Evolutionary conservation across 176 grass and related monocot species (phyloP), one percentile per base, ranked within the genome.

Genomic region (Oryza nivara): DNA sequence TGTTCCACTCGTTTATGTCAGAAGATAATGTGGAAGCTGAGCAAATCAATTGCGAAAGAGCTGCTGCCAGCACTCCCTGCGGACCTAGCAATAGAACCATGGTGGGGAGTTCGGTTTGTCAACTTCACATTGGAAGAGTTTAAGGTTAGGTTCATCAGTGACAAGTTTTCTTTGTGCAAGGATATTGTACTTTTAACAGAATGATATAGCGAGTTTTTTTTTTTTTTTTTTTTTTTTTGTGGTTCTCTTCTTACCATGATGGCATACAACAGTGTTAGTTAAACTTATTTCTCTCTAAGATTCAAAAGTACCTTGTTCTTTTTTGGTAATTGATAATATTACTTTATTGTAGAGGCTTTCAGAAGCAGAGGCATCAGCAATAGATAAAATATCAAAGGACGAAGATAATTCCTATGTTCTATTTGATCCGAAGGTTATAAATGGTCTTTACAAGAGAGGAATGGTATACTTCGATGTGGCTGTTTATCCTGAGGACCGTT

Each of bases 11-110:
- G 40, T 20, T 15, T 13, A 73, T 30, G 83, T 72, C 43, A 95
- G 93, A 98, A 93, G 82, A 95, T 98, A 92, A 98, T 98, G 96
- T 98, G 96, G 96, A 98, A 98, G 89, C 84, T 98, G 65, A 95
- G 90, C 86, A 98, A 98, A 77, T 98, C 96, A 49, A 98, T 98
- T 85, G 96, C 96, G 3, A 98, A 95, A 88, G 96, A 98, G 81
- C 82, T 95, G 72, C 20, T 98, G 78, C 96, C 96, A 34, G 64
- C 86, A 78, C 80, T 89, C 70, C 96, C 96, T 10, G 86, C 79
- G 46, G 88, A 98, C 73, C 85, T 92, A 69, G 76, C 81, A 58
- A 89, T 93, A 83, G 96, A 98, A 85, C 89, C 93, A 83, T 98
- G 96, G 96, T 98, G 96, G 96, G 93, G 89, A 61, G 88, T 98